Evolutionary conservation across 1,284 basidiomycete genomes (phyloP).

Genomic region (Trametes polyzona): DNA sequence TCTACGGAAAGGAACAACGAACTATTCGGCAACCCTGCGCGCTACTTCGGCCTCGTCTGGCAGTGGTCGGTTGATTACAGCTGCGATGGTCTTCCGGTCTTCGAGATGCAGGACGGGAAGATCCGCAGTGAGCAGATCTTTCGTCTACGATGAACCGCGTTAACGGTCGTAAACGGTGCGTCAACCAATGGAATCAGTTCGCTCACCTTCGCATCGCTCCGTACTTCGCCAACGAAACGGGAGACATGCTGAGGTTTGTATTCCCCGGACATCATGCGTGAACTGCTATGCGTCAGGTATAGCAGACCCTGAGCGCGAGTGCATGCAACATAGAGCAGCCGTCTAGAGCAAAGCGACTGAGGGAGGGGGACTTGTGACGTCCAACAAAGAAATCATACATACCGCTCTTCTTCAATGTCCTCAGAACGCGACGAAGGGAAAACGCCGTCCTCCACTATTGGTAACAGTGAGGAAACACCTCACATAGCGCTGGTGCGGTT

Average conservation of each 20-base stretch:
- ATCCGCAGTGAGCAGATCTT: conserved; percentile 18
- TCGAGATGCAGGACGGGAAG: conserved; percentile 14
- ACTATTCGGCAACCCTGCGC: conserved; percentile 52
- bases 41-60: conserved; percentile 47
- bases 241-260: conserved; percentile 48
- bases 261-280: conserved; percentile 58
- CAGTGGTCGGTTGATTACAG: conserved; percentile 43
- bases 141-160: conserved; percentile 7
- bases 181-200: too few species aligned
- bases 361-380: not conserved
- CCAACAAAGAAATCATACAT: conserved; percentile 19
- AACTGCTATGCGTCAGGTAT: conserved; percentile 57
- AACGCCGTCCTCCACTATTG: conserved; percentile 72
- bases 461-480: not conserved
- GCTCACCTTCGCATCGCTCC: conserved; percentile 43
- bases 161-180: too few species aligned
- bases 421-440: conserved; percentile 83
- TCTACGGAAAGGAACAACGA: not conserved
- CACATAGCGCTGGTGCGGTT: not conserved
- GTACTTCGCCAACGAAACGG: conserved; percentile 48
- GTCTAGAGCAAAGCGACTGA: conserved; percentile 45
- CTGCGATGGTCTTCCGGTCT: conserved; percentile 24
- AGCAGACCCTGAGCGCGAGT: conserved; percentile 84
- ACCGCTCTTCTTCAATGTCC: conserved; percentile 85
- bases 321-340: conserved; percentile 89